A percentile compares a stretch with the other conserved stretches of the same genome.
Evolutionary conservation across 148 eudicot genomes (phyloP).

Genomic region (Vaccinium corymbosum): DNA sequence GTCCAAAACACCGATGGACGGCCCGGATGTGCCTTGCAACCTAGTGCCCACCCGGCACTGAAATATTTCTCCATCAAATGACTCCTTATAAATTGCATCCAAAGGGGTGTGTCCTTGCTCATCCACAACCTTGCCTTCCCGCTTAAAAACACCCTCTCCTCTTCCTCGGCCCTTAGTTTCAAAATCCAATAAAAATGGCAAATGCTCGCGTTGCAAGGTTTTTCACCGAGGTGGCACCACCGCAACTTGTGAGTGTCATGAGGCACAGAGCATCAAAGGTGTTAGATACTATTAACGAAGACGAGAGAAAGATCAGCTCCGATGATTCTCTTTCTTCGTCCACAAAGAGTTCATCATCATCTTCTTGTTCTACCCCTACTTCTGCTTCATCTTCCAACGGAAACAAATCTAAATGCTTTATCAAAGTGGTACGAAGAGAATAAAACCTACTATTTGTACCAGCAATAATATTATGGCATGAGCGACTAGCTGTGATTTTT

Average conservation of each 20-base stretch:
- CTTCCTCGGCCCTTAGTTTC: constrained; percentile 3
- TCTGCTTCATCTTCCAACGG: constrained; percentile 8
- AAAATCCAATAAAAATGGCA: constrained; percentile 19
- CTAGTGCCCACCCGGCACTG: too few species aligned
- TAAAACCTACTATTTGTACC: constrained; percentile 6
- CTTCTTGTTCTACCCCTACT: constrained; percentile 12
- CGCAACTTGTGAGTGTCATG: constrained; percentile 40
- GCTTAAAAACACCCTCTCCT: neutral
- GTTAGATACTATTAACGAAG: constrained; percentile 45
- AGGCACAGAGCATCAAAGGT: constrained; percentile 36
- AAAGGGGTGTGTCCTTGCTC: neutral
- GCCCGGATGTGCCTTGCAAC: too few species aligned
- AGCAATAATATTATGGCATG: neutral
- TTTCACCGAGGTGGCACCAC: constrained; percentile 40
- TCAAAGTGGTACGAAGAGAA: neutral
- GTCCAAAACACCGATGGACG: too few species aligned
- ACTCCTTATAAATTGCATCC: constrained; percentile 17
- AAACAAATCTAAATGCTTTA: constrained; percentile 12
- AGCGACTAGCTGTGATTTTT: neutral
- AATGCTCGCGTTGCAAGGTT: constrained; percentile 38
- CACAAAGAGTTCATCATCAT: neutral
- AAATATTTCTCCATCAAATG: neutral
- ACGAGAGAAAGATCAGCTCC: constrained; percentile 30
- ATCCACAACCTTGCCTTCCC: neutral
- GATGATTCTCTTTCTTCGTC: neutral